Evolutionary conservation across 805 yeast species (phyloP), one percentile per base, ranked within the genome.

Genomic region (Teunomyces pallodes): DNA sequence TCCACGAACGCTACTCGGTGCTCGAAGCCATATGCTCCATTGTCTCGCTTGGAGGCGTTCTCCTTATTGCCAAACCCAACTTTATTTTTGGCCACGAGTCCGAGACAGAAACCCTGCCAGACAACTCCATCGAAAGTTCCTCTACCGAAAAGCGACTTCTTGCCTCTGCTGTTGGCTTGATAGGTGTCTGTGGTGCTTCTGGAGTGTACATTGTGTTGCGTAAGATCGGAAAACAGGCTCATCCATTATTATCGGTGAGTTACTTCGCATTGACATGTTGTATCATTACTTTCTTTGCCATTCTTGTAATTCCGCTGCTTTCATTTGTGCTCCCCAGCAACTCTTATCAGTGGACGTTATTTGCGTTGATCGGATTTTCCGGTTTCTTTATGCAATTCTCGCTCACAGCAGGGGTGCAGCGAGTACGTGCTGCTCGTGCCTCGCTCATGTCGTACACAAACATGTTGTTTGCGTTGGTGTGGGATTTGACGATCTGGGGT

Each of bases 341-440:
- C n/a, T 27, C 54, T 1, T 70, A 70, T 56, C 92, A 88, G 63
- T 87, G 96, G 94, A 53, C 69, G 2, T 66, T 87, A 16, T 76
- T 90, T 53, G 47, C 68, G 1, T 61, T 76, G 17, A 75, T 89
- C 49, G 96, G 96, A 2, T 51, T 85, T 2, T 76, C 87, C 46
- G 97, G 97, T 0, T 91, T 90, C 65, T 67, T 83, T 50, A 86
- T 86, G 84, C 97, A 91, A 64, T 84, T 83, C 58, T 69, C 84
- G 32, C 66, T 87, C 42, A 87, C 97, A 0, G 82, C 88, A 7
- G 97, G 96, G 0, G 78, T 90, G 44, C 96, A 89, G 62, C 73
- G 88, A 46, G 96, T 87, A 53, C 71, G 73, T 45, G 95, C 96
- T 0, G 82, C 90, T 3, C 76, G 87, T 48, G 88, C 90, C 0